Conservation (phyloP, 164 flowering plant species). For the Cinnamomum micranthum region DNA sequence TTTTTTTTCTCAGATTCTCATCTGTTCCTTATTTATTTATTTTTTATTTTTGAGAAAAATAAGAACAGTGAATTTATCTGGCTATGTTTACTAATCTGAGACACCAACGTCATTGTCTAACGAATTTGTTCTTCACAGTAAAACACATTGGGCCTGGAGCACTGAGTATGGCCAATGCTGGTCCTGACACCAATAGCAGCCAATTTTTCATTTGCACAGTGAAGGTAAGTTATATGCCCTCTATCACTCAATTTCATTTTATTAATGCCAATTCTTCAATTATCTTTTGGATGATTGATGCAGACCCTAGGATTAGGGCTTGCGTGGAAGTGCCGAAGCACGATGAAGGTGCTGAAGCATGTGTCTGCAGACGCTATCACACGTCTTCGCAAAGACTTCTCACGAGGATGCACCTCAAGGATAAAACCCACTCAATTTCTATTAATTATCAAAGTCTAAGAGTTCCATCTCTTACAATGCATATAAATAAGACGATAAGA, state of each 20-base stretch:
- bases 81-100: background rate
- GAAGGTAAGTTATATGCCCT: slow-evolving; percentile 30
- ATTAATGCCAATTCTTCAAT: background rate
- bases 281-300: background rate
- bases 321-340: too few species aligned
- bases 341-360: too few species aligned
- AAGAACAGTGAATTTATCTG: background rate
- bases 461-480: too few species aligned
- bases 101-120: background rate
- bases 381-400: too few species aligned
- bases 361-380: too few species aligned
- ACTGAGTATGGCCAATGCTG: slow-evolving; percentile 87
- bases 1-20: too few species aligned
- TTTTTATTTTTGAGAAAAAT: too few species aligned
- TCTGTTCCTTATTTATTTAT: background rate
- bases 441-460: too few species aligned
- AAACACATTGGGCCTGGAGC: slow-evolving; percentile 73
- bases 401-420: too few species aligned
- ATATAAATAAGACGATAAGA: too few species aligned
- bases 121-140: slow-evolving; percentile 42
- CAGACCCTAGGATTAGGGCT: too few species aligned
- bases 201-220: slow-evolving; percentile 86
- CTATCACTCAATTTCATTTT: background rate
- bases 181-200: slow-evolving; percentile 79
- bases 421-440: too few species aligned